Evolutionary conservation across 2,329 filamentous ascomycete species (phyloP).

Genomic region (Xylariaceae sp.): DNA sequence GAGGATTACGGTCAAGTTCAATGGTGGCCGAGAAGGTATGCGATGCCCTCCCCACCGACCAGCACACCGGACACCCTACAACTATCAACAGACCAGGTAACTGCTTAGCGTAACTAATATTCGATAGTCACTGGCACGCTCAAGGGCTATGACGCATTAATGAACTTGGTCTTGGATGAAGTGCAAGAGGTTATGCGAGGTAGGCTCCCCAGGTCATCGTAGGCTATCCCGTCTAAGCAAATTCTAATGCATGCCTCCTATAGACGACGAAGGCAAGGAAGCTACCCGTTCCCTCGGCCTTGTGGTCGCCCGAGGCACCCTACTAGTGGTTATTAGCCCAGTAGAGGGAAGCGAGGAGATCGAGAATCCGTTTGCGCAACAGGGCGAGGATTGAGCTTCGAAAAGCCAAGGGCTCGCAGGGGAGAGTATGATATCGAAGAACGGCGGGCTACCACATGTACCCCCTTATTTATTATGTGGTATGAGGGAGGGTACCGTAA

Average conservation of each 20-base stretch:
- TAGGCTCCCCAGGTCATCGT: constrained; percentile 45
- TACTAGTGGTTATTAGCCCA: constrained; percentile 90
- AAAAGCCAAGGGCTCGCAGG: not conserved
- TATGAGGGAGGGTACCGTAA: not conserved
- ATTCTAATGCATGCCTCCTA: constrained; percentile 2
- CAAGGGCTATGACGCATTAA: constrained; percentile 95
- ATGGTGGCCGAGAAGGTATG: constrained; percentile 86
- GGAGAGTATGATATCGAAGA: not conserved
- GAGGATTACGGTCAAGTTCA: constrained; percentile 94
- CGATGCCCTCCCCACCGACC: constrained; percentile 13
- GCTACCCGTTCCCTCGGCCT: constrained; percentile 79
- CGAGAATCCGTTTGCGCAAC: constrained; percentile 84
- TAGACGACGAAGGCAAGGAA: constrained; percentile 93
- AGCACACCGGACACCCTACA: constrained; percentile 4
- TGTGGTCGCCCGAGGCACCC: constrained; percentile 86
- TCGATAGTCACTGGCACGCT: constrained; percentile 77
- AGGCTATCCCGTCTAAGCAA: not conserved
- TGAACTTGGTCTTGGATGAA: constrained; percentile 96
- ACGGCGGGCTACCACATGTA: not conserved
- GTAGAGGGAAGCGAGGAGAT: constrained; percentile 96
- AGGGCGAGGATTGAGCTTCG: constrained; percentile 62
- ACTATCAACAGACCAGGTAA: not conserved
- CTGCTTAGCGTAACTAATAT: not conserved
- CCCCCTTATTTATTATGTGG: not conserved
- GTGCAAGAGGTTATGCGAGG: constrained; percentile 89